These are phyloP conservation scores for Backusella luteola DNA, from an alignment of 192 early-diverging fungal genomes.

Conservation along the genomic window DNA sequence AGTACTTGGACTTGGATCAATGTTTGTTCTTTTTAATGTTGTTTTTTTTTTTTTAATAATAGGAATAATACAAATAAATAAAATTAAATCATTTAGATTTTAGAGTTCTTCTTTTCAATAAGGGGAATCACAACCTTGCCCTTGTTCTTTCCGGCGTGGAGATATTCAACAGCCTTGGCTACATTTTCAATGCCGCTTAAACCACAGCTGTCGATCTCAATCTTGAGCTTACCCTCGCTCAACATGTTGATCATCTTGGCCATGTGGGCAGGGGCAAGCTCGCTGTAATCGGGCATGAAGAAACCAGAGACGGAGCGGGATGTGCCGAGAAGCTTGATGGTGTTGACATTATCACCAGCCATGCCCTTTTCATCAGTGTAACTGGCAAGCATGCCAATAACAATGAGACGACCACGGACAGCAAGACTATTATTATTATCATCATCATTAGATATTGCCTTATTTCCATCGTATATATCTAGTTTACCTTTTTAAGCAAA, in stretches of 20 bases:
- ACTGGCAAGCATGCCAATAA: slow-evolving; percentile 28
- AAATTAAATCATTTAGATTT: slow-evolving; percentile 21
- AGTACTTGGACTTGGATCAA: too few species aligned
- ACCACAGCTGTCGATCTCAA: slow-evolving; percentile 38
- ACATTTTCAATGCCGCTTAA: slow-evolving; percentile 42
- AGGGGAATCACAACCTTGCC: slow-evolving; percentile 54
- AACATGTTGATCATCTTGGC: slow-evolving; percentile 29
- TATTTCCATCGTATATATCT: slow-evolving; percentile 33
- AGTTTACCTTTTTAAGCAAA: slow-evolving; percentile 36
- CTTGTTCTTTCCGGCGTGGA: slow-evolving; percentile 53
- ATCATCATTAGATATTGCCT: slow-evolving; percentile 21
- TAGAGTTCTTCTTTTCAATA: slow-evolving; percentile 13
- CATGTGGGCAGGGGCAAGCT: slow-evolving; percentile 34
- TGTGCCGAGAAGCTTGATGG: slow-evolving; percentile 44
- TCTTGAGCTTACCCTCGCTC: slow-evolving; percentile 35
- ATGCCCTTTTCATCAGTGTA: slow-evolving; percentile 29
- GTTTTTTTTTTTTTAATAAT: not conserved
- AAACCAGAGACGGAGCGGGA: slow-evolving; percentile 53
- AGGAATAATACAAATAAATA: not conserved
- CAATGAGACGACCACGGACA: slow-evolving; percentile 29
- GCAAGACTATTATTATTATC: slow-evolving; percentile 25
- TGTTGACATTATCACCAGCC: slow-evolving; percentile 41
- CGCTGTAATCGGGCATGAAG: slow-evolving; percentile 50
- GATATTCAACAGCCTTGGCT: slow-evolving; percentile 41
- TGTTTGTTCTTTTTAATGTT: too few species aligned